Conservation (phyloP, 306 rosid genomes). For the Calophaca sinica region DNA sequence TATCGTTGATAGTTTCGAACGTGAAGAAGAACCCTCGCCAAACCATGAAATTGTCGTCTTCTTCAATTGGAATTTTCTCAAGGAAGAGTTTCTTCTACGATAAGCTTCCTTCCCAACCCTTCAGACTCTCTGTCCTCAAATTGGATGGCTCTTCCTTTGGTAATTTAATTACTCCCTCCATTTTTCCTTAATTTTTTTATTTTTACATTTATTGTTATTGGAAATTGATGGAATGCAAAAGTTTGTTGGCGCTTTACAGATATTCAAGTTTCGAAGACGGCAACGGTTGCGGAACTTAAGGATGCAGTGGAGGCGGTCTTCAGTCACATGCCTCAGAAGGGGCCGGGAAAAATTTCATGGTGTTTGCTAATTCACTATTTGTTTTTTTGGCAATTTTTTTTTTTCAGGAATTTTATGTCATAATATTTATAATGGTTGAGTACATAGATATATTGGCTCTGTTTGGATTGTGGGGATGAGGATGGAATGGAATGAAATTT, state of each 20-base stretch:
- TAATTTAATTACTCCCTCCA: slow-evolving; percentile 12
- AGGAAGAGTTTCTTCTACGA: slow-evolving; percentile 56
- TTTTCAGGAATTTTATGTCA: background rate
- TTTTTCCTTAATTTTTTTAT: no score
- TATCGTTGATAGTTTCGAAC: slow-evolving; percentile 1
- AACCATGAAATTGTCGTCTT: slow-evolving; percentile 46
- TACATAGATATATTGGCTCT: no score
- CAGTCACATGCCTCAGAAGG: slow-evolving; percentile 73
- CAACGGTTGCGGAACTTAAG: slow-evolving; percentile 74
- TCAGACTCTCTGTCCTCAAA: slow-evolving; percentile 83
- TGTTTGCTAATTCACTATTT: slow-evolving; percentile 40
- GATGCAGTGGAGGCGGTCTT: slow-evolving; percentile 78
- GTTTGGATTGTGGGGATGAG: background rate
- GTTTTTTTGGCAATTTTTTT: background rate
- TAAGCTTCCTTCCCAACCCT: slow-evolving; percentile 73
- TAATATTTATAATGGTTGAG: background rate
- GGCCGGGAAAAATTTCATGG: slow-evolving; percentile 88
- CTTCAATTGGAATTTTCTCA: slow-evolving; percentile 56
- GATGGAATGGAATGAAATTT: no score
- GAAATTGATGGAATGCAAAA: slow-evolving; percentile 17
- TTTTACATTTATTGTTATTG: background rate
- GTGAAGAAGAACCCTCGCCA: slow-evolving; percentile 41
- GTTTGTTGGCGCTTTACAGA: slow-evolving; percentile 49
- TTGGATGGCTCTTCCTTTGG: slow-evolving; percentile 82
- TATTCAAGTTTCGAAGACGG: slow-evolving; percentile 64